Percentiles rank a stretch among this genome's conserved stretches.
Evolutionary conservation across 2,329 filamentous ascomycete genomes (phyloP).

Genomic region (Microsporum ferrugineum): DNA sequence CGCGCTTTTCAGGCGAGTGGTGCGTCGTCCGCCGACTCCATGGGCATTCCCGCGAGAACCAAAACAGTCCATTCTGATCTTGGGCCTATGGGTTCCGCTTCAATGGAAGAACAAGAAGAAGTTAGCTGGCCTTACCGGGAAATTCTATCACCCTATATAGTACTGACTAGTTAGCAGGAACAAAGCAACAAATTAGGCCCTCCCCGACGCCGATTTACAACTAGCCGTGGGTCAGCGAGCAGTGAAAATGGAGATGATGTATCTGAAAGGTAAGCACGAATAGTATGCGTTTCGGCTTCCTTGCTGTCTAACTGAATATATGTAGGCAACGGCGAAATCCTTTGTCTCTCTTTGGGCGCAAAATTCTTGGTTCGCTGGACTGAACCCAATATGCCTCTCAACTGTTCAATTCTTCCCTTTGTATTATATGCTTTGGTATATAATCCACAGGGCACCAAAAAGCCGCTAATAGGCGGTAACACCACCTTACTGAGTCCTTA

Average conservation of each 20-base stretch:
- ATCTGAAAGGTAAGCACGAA: background rate
- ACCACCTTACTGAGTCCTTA: background rate
- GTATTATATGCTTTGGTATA: background rate
- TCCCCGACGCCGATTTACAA: background rate
- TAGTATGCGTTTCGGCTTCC: background rate
- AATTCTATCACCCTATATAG: background rate
- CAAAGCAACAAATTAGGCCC: background rate
- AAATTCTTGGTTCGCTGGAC: slow-evolving; percentile 23
- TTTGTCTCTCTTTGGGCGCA: slow-evolving; percentile 29
- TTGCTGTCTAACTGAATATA: background rate
- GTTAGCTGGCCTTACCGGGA: background rate
- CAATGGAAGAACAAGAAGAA: background rate
- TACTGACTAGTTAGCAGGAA: background rate
- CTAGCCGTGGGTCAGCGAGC: background rate
- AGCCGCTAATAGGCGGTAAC: no score
- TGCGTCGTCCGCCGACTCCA: background rate
- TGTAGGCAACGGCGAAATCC: slow-evolving; percentile 14
- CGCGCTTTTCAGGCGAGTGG: slow-evolving; percentile 27
- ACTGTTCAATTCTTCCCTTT: background rate
- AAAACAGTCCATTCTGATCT: background rate
- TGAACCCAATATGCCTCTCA: slow-evolving; percentile 2
- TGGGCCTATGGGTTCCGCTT: background rate
- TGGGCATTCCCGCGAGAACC: background rate
- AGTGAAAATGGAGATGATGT: background rate
- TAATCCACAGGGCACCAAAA: background rate